Conservation (phyloP, 305 asterid species). For the Fraxinus dipetala region DNA sequence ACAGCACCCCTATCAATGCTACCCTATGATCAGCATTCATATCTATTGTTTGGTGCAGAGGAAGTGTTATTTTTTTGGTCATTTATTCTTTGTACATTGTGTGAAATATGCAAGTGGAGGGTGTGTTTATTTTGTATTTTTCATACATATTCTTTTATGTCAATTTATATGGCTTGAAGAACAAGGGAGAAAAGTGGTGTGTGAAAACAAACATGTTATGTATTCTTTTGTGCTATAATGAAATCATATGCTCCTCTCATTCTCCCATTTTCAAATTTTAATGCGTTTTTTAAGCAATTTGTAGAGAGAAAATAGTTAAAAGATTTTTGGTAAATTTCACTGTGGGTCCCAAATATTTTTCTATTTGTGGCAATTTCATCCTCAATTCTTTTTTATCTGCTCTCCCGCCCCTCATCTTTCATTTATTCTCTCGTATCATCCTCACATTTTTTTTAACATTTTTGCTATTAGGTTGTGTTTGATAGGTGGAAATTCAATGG, state of each 20-base stretch:
- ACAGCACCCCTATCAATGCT: conserved; percentile 54
- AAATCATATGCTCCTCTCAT: background rate
- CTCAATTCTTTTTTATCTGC: background rate
- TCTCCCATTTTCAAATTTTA: background rate
- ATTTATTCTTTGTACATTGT: background rate
- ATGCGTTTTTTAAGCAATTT: background rate
- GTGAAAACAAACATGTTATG: background rate
- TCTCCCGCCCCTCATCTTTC: background rate
- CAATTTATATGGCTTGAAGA: background rate
- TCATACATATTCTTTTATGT: background rate
- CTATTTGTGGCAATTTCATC: background rate
- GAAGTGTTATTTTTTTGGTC: background rate
- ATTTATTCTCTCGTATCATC: background rate
- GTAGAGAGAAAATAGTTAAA: background rate
- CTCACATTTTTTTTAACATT: background rate
- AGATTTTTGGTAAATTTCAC: background rate
- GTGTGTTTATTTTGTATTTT: background rate
- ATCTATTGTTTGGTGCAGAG: background rate
- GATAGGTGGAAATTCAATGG: no score
- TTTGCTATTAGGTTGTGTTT: no score
- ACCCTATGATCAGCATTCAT: conserved; percentile 23
- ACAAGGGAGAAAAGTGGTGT: background rate
- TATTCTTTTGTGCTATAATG: background rate
- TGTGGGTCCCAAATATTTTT: background rate
- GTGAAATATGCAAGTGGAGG: background rate